Conservation (phyloP, 352 stramenopile species). For the Globisporangium acanthophoron region DNA sequence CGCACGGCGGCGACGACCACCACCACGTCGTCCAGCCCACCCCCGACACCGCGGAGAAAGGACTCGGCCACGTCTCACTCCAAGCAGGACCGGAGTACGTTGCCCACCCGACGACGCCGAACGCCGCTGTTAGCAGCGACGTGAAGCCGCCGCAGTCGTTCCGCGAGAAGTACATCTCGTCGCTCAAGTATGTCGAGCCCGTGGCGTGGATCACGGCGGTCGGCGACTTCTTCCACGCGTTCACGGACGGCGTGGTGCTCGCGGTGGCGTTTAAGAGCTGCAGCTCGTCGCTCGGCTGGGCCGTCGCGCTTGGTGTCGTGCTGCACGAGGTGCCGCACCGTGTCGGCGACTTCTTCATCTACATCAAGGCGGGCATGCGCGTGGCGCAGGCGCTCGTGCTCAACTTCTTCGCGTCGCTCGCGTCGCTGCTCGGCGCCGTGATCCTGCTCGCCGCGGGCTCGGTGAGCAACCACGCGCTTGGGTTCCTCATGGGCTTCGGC, state of each 20-base stretch:
- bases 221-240: slow-evolving; percentile 20
- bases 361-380: slow-evolving; percentile 14
- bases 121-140: neutral
- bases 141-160: slow-evolving; percentile 2
- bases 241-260: slow-evolving; percentile 20
- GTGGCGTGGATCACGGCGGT: slow-evolving; percentile 24
- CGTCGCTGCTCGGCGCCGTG: slow-evolving; percentile 13
- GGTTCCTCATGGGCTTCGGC: slow-evolving; percentile 21
- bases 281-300: slow-evolving; percentile 16
- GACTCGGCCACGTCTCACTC: neutral
- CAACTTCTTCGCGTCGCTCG: slow-evolving; percentile 16
- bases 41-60: slow-evolving; percentile 5
- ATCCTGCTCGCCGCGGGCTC: slow-evolving; percentile 11
- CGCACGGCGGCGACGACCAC: slow-evolving; percentile 6
- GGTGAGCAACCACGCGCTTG: slow-evolving; percentile 21
- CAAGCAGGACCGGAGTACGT: neutral
- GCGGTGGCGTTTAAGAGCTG: slow-evolving; percentile 20
- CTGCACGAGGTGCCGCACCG: slow-evolving; percentile 22
- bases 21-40: neutral
- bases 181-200: slow-evolving; percentile 13
- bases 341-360: slow-evolving; percentile 24
- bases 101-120: slow-evolving; percentile 2
- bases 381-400: slow-evolving; percentile 14
- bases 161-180: slow-evolving; percentile 6
- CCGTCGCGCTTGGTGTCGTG: slow-evolving; percentile 18